phyloP scores from a whole-genome alignment of 305 asterid species.

The Fraxinus platypoda region DNA sequence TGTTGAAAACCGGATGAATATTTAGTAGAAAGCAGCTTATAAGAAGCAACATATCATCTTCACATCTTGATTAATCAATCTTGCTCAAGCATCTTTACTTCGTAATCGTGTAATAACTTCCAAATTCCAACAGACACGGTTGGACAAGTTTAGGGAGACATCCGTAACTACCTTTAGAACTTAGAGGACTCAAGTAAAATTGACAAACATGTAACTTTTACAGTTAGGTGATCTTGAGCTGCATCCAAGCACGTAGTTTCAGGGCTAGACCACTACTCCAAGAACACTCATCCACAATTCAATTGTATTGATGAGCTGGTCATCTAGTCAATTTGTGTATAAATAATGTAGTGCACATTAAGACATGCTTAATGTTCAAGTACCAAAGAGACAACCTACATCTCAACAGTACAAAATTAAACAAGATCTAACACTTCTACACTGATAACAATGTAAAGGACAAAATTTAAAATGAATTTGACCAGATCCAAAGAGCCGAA shows the following conservation, averaged over 20 bases:
- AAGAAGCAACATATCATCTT: neutral
- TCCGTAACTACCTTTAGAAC: neutral
- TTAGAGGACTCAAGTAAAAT: neutral
- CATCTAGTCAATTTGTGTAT: neutral
- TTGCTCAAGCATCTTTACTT: neutral
- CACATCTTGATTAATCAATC: neutral
- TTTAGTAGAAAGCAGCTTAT: neutral
- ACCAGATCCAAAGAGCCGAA: slow-evolving; percentile 2
- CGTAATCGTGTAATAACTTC: neutral
- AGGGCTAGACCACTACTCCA: no score
- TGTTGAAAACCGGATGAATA: neutral
- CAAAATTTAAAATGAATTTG: neutral
- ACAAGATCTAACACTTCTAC: neutral
- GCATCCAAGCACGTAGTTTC: no score
- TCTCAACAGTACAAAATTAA: neutral
- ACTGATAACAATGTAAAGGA: neutral
- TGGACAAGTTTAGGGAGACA: neutral
- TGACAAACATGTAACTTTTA: neutral
- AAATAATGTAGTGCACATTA: neutral
- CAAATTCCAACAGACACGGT: neutral
- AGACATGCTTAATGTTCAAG: neutral
- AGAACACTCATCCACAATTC: neutral
- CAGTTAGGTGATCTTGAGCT: neutral
- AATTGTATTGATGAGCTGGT: neutral
- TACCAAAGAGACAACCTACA: neutral